phyloP scores from a whole-genome alignment of 2,329 filamentous ascomycete genomes.

The Nannizziopsis arthrosporioides region DNA sequence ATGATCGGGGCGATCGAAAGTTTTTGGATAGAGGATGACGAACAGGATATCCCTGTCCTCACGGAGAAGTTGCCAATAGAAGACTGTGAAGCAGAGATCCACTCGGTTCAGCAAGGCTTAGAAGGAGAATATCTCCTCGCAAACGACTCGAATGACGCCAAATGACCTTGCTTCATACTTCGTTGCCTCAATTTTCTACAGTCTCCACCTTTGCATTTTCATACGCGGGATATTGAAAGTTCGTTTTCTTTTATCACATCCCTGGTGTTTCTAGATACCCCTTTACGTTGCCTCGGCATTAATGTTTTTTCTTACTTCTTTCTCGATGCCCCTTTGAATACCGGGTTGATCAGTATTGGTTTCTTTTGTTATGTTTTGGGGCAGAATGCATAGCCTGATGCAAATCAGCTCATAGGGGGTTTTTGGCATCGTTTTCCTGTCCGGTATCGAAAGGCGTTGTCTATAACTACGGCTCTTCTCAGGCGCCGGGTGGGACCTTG shows the following conservation, averaged over 20 bases:
- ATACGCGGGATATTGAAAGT: background rate
- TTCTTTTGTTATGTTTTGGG: background rate
- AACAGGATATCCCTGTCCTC: conserved; percentile 15
- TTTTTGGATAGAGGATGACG: conserved; percentile 59
- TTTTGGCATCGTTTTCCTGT: background rate
- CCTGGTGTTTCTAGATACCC: background rate
- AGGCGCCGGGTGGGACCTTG: too few species aligned
- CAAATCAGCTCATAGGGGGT: background rate
- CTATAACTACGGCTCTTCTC: background rate
- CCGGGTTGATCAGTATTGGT: background rate
- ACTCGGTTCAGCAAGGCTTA: background rate
- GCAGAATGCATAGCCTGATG: conserved; percentile 2
- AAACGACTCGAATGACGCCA: background rate
- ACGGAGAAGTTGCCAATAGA: conserved; percentile 5
- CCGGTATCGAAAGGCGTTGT: background rate
- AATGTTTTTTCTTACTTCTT: conserved; percentile 1
- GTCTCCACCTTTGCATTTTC: background rate
- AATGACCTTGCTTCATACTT: background rate
- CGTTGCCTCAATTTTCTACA: background rate
- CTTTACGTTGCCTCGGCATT: background rate
- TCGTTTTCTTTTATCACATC: background rate
- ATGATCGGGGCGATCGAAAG: conserved; percentile 62
- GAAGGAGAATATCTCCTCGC: conserved; percentile 1
- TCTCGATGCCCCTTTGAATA: background rate
- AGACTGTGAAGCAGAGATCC: conserved; percentile 3